Conservation (phyloP, 148 eudicot species). For the Heliosperma pusillum region DNA sequence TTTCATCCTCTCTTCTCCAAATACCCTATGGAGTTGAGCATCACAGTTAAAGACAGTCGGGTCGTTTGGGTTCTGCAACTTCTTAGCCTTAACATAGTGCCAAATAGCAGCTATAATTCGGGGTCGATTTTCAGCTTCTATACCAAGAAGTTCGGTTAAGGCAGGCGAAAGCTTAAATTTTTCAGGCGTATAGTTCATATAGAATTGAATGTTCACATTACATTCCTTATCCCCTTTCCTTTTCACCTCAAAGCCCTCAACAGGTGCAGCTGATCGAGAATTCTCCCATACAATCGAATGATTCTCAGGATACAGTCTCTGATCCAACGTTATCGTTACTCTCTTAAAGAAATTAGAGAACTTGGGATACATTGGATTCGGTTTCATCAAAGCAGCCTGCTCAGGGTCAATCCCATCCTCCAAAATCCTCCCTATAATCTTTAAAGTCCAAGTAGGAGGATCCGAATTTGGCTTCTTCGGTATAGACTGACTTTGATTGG, state of each 20-base stretch:
- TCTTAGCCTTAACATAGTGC: slow-evolving; percentile 95
- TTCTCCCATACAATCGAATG: slow-evolving; percentile 87
- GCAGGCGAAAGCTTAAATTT: slow-evolving; percentile 85
- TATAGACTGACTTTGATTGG: slow-evolving; percentile 62
- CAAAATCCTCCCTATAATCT: slow-evolving; percentile 83
- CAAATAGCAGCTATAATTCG: slow-evolving; percentile 83
- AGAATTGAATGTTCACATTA: slow-evolving; percentile 56
- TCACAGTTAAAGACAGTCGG: slow-evolving; percentile 83
- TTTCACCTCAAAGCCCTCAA: slow-evolving; percentile 94
- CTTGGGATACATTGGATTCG: slow-evolving; percentile 71
- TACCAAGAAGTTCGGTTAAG: slow-evolving; percentile 77
- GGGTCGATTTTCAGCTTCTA: slow-evolving; percentile 92
- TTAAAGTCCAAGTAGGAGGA: slow-evolving; percentile 88
- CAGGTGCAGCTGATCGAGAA: slow-evolving; percentile 69
- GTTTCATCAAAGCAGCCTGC: slow-evolving; percentile 60
- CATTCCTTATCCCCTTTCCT: slow-evolving; percentile 91
- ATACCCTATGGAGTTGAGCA: slow-evolving; percentile 73
- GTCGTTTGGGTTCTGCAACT: slow-evolving; percentile 73
- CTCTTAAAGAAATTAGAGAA: slow-evolving; percentile 83
- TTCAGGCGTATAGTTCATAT: slow-evolving; percentile 80
- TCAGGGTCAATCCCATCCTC: slow-evolving; percentile 88
- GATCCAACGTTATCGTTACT: slow-evolving; percentile 73
- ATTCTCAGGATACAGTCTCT: slow-evolving; percentile 79
- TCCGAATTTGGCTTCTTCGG: slow-evolving; percentile 77
- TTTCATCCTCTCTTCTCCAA: slow-evolving; percentile 79